phyloP scores from a whole-genome alignment of 2,329 filamentous ascomycete species.

The Tolypocladium tundrense region DNA sequence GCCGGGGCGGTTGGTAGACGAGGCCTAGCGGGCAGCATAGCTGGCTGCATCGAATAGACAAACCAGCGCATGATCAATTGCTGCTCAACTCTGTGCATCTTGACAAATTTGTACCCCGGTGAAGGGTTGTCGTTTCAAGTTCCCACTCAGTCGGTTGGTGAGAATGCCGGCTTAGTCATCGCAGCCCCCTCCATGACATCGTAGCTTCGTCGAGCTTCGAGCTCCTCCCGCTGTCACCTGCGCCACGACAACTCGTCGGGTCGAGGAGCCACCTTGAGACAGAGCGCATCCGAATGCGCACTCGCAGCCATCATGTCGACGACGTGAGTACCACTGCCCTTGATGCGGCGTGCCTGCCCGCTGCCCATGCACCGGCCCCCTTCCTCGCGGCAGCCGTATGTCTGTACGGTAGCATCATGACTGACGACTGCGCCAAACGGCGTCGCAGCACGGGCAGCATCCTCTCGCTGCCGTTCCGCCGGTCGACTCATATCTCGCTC shows the following conservation, averaged over 20 bases:
- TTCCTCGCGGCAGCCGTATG: not conserved
- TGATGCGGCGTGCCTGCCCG: not conserved
- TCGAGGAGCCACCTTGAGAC: not conserved
- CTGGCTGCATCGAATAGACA: not conserved
- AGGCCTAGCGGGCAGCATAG: not conserved
- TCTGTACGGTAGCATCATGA: not conserved
- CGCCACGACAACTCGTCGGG: not conserved
- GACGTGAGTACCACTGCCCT: not conserved
- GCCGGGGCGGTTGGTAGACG: not conserved
- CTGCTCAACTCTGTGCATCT: not conserved
- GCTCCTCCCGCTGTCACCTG: not conserved
- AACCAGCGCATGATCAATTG: not conserved
- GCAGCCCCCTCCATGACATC: not conserved
- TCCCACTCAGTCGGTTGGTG: no score
- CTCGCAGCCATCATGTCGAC: not conserved
- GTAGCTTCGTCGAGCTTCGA: not conserved
- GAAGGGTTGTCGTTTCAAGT: no score
- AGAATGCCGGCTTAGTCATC: not conserved
- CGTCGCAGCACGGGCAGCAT: conserved; percentile 38
- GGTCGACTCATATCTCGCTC: conserved; percentile 68
- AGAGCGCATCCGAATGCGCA: not conserved
- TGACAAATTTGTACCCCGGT: not conserved
- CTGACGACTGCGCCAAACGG: not conserved
- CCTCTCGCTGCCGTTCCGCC: conserved; percentile 78
- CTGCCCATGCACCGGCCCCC: not conserved